These are phyloP conservation scores for Tetradesmus lagerheimii DNA, from an alignment of 139 green algal species.

Conservation along the genomic window DNA sequence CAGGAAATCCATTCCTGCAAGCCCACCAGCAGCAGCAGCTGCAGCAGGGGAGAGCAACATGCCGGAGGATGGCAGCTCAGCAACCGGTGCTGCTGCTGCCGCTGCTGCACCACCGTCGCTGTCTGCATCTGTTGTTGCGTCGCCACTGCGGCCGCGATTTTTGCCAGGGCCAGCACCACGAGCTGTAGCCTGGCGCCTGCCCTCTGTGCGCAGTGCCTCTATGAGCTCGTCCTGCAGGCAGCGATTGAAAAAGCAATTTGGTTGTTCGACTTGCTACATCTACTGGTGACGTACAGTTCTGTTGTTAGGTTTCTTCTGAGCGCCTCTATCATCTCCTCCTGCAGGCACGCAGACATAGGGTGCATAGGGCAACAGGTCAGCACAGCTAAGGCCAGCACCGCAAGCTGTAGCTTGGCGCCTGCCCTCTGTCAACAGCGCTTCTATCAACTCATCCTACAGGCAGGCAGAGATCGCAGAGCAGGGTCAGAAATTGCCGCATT, in stretches of 20 bases:
- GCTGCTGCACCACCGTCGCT: background rate
- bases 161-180: no score
- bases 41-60: background rate
- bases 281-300: no score
- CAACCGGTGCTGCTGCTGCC: background rate
- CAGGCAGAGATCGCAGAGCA: background rate
- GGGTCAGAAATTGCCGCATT: no score
- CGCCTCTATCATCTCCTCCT: no score
- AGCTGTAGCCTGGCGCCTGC: slow-evolving; percentile 67
- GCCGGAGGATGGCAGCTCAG: background rate
- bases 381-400: no score
- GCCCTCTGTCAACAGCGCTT: slow-evolving; percentile 64
- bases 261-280: no score
- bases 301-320: no score
- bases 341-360: no score
- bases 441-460: background rate
- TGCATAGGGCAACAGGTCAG: no score
- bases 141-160: background rate
- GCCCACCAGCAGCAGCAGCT: slow-evolving; percentile 16
- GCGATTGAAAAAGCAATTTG: no score
- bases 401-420: slow-evolving; percentile 63
- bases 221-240: slow-evolving; percentile 86
- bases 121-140: background rate
- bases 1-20: background rate
- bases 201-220: slow-evolving; percentile 79